phyloP scores from a whole-genome alignment of 768 basidiomycete genomes.

The Auriscalpium microsporum region DNA sequence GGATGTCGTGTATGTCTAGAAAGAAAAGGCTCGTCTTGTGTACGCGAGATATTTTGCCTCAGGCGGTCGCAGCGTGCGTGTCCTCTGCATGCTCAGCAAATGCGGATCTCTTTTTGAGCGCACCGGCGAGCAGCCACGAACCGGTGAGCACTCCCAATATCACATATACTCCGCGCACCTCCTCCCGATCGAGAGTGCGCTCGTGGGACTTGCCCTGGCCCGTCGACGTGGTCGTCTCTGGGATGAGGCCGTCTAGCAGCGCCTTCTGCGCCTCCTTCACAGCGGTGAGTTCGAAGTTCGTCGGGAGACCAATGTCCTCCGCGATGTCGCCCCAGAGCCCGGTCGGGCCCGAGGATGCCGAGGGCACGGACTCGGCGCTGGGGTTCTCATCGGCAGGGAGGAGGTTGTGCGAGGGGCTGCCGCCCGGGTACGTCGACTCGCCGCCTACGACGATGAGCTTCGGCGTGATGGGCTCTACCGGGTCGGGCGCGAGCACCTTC shows the following conservation, averaged over 20 bases:
- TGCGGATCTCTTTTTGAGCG: conserved; percentile 17
- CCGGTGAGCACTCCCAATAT: conserved; percentile 41
- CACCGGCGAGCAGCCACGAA: conserved; percentile 38
- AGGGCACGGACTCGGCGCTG: conserved; percentile 11
- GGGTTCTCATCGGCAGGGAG: conserved; percentile 18
- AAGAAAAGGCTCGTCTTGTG: no score
- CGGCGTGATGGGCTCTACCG: conserved; percentile 25
- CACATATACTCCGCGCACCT: conserved; percentile 38
- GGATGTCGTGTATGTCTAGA: no score
- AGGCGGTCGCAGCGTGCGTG: background rate
- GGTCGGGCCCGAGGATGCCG: conserved; percentile 1
- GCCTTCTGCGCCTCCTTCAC: conserved; percentile 1
- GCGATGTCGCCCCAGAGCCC: conserved; percentile 28
- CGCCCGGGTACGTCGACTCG: conserved; percentile 36
- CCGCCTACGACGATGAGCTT: conserved; percentile 46
- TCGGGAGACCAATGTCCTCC: conserved; percentile 30
- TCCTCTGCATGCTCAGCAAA: conserved; percentile 15
- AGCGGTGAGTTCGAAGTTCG: conserved; percentile 1
- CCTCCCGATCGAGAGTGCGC: conserved; percentile 32
- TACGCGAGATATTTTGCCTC: no score
- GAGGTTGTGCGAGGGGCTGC: conserved; percentile 38
- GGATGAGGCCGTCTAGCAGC: conserved; percentile 9
- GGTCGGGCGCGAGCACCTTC: conserved; percentile 15
- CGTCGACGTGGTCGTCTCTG: conserved; percentile 2
- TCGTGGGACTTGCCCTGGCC: conserved; percentile 10